Evolutionary conservation across 305 asterid genomes (phyloP), one percentile per base, ranked within the genome.

Genomic region (Solanum aculeatissimum): DNA sequence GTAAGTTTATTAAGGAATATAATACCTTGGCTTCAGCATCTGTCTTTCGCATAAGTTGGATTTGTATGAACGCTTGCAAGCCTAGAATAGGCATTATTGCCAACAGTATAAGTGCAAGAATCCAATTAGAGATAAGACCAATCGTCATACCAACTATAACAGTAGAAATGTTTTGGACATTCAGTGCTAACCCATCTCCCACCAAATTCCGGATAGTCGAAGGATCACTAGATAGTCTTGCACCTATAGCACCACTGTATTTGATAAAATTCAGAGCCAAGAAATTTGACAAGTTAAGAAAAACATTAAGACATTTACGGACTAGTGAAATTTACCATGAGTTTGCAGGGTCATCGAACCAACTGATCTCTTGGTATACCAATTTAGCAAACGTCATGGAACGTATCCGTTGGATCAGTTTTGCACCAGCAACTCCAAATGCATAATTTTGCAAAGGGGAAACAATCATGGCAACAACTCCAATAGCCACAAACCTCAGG

Each of bases 161-260:
- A 13, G 95, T 87, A 55, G 96, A 85, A 51, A 87, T 35, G 74
- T 91, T 91, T 81, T 93, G 96, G 57, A 92, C 90, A 2, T 88
- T 58, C 55, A 86, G 88, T 1, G 91, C 91, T 51, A 92, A 81
- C 18, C 89, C 88, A 85, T 91, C 93, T 2, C 92, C 92, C 32
- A 90, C 88, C 35, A 92, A 87, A 71, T 85, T 89, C 60, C 90
- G 69, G 45, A 92, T 82, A 0, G 89, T 83, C 9, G 91, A 89
- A 82, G 96, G 93, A 88, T 92, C 93, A 23, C 84, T 47, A 9
- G 95, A 91, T 18, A 93, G 85, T 86, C 94, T 89, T 27, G 93
- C 92, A 29, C 94, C 93, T 66, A 93, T 87, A 55, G 92, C 90
- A 58, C 95, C 94, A 86, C 94, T 90, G 89, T 40, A 53, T 83